Evolutionary conservation across 2,329 filamentous ascomycete species (phyloP).

Genomic region (Hymenoscyphus scutula): DNA sequence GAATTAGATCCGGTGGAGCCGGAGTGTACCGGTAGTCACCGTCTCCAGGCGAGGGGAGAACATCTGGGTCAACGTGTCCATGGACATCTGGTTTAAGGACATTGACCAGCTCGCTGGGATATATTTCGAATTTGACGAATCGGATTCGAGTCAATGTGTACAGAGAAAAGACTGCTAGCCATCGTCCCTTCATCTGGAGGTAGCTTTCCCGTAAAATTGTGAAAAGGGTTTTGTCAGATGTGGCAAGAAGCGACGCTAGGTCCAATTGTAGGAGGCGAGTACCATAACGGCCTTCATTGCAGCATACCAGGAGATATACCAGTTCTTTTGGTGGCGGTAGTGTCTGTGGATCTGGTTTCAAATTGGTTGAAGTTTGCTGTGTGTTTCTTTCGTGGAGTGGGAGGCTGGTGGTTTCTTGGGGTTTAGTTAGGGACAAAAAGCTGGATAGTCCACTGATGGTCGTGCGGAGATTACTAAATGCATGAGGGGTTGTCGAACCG

Average conservation of each 20-base stretch:
- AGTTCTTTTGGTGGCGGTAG: not conserved
- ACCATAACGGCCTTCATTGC: constrained; percentile 9
- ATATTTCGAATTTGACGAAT: constrained; percentile 16
- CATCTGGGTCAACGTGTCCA: too few relatives aligned
- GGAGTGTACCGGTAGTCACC: constrained; percentile 15
- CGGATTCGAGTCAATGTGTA: constrained; percentile 13
- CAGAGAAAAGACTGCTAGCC: constrained; percentile 9
- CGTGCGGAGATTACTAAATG: not conserved
- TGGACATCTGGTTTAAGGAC: constrained; percentile 14
- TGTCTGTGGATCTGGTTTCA: not conserved
- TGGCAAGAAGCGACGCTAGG: constrained; percentile 3
- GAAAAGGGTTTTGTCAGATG: constrained; percentile 11
- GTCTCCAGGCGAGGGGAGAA: too few relatives aligned
- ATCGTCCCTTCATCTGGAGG: constrained; percentile 2
- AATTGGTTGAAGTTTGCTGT: too few relatives aligned
- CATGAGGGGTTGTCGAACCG: too few relatives aligned
- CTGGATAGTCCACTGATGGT: not conserved
- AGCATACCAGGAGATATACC: constrained; percentile 12
- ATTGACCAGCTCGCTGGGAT: constrained; percentile 12
- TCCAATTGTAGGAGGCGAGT: constrained; percentile 9
- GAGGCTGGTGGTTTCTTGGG: not conserved
- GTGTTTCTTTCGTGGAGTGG: not conserved
- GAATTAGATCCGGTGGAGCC: constrained; percentile 12
- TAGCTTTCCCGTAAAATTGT: constrained; percentile 8
- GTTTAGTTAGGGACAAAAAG: not conserved